phyloP scores from a whole-genome alignment of 805 yeast genomes.

The Candida anglica region DNA sequence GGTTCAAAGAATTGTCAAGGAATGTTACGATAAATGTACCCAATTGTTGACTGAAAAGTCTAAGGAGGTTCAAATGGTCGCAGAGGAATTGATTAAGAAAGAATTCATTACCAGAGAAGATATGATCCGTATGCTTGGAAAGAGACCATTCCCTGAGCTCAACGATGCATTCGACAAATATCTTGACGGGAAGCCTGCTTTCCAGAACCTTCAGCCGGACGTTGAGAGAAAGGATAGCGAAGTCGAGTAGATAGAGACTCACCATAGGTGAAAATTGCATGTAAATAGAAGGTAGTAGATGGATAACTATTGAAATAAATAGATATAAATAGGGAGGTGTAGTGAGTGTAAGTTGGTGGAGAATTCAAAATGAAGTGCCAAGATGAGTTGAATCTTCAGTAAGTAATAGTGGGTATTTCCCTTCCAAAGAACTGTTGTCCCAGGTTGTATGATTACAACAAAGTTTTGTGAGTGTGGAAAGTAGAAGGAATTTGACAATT shows the following conservation, averaged over 20 bases:
- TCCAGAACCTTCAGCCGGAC: constrained; percentile 27
- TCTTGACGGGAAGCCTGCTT: constrained; percentile 44
- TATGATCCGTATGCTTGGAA: constrained; percentile 84
- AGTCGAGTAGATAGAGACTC: constrained; percentile 9
- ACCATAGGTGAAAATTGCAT: not conserved
- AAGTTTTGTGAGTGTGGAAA: too few species aligned
- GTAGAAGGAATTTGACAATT: too few species aligned
- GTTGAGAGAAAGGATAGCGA: constrained; percentile 22
- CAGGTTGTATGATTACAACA: too few species aligned
- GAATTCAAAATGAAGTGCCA: too few species aligned
- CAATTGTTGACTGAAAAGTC: constrained; percentile 63
- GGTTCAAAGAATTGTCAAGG: constrained; percentile 71
- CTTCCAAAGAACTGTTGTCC: too few species aligned
- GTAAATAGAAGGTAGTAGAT: not conserved
- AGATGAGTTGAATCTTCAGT: too few species aligned
- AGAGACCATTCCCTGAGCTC: constrained; percentile 85
- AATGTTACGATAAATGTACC: constrained; percentile 70
- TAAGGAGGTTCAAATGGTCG: constrained; percentile 78
- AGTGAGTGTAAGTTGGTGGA: too few species aligned
- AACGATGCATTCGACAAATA: constrained; percentile 89
- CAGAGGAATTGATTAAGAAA: constrained; percentile 77
- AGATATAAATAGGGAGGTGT: too few species aligned
- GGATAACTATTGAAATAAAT: too few species aligned
- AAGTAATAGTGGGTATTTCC: too few species aligned
- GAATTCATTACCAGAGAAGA: constrained; percentile 94